These are phyloP conservation scores for Lipomyces orientalis DNA, from an alignment of 805 yeast genomes.

Conservation along the genomic window DNA sequence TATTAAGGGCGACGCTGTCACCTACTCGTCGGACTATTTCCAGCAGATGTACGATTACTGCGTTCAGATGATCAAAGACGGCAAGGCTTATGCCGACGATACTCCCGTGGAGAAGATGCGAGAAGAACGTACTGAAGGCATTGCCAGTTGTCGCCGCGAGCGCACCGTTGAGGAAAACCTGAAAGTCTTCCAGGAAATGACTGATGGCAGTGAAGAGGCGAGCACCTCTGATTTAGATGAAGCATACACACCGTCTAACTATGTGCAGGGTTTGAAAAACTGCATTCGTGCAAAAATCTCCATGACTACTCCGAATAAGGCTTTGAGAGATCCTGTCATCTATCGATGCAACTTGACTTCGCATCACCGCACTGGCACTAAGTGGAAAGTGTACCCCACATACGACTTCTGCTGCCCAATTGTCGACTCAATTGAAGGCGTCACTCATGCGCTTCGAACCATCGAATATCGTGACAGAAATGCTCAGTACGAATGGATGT, in stretches of 20 bases:
- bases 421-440: constrained; percentile 95
- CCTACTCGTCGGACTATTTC: constrained; percentile 94
- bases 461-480: constrained; percentile 99
- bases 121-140: constrained; percentile 98
- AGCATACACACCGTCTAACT: neutral
- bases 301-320: constrained; percentile 87
- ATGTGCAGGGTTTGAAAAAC: constrained; percentile 69
- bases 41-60: constrained; percentile 88
- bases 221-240: neutral
- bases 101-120: constrained; percentile 95
- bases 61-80: constrained; percentile 86
- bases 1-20: constrained; percentile 84
- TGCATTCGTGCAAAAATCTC: constrained; percentile 98
- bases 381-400: constrained; percentile 97
- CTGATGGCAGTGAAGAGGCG: constrained; percentile 80
- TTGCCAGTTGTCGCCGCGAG: constrained; percentile 89
- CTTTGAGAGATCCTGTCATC: constrained; percentile 96
- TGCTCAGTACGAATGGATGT: constrained; percentile 97
- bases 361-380: constrained; percentile 92
- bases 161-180: constrained; percentile 92
- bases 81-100: constrained; percentile 97
- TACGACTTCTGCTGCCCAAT: constrained; percentile 99
- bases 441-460: constrained; percentile 96
- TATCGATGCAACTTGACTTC: constrained; percentile 98
- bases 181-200: constrained; percentile 88